phyloP scores from a whole-genome alignment of 2,329 filamentous ascomycete genomes.

The Exophiala mesophila region DNA sequence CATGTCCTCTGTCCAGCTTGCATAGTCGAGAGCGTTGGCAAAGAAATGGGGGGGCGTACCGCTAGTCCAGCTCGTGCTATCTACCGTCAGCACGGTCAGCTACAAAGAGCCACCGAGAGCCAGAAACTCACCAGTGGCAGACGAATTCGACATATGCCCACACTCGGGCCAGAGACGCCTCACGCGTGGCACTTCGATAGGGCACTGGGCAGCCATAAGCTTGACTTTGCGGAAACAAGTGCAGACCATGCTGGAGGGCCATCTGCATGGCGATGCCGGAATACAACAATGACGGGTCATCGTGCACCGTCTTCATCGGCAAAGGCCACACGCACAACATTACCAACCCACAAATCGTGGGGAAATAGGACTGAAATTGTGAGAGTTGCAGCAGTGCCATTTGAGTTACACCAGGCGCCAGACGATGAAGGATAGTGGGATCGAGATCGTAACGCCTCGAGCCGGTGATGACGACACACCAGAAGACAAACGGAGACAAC shows the following conservation, averaged over 20 bases:
- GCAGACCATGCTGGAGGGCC: slow-evolving; percentile 8
- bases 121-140: slow-evolving; percentile 6
- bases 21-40: slow-evolving; percentile 7
- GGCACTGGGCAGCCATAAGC: not conserved
- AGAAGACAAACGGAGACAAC: slow-evolving; percentile 8
- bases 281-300: slow-evolving; percentile 12
- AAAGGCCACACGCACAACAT: slow-evolving; percentile 14
- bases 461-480: slow-evolving; percentile 8
- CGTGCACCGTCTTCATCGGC: slow-evolving; percentile 3
- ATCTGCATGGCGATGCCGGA: slow-evolving; percentile 8
- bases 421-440: slow-evolving; percentile 1
- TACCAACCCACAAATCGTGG: slow-evolving; percentile 7
- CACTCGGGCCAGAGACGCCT: slow-evolving; percentile 2
- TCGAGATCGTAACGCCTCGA: slow-evolving; percentile 8
- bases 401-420: slow-evolving; percentile 1
- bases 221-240: slow-evolving; percentile 1
- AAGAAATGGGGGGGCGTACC: slow-evolving; percentile 6
- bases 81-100: no score
- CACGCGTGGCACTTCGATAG: not conserved
- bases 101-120: no score
- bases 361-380: slow-evolving; percentile 1
- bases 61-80: not conserved
- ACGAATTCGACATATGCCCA: slow-evolving; percentile 9
- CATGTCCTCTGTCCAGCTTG: not conserved
- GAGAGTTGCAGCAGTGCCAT: slow-evolving; percentile 1